A percentile compares a stretch with the other conserved stretches of the same genome.
Evolutionary conservation across 305 asterid species (phyloP).

Genomic region (Fraxinus dipetala): DNA sequence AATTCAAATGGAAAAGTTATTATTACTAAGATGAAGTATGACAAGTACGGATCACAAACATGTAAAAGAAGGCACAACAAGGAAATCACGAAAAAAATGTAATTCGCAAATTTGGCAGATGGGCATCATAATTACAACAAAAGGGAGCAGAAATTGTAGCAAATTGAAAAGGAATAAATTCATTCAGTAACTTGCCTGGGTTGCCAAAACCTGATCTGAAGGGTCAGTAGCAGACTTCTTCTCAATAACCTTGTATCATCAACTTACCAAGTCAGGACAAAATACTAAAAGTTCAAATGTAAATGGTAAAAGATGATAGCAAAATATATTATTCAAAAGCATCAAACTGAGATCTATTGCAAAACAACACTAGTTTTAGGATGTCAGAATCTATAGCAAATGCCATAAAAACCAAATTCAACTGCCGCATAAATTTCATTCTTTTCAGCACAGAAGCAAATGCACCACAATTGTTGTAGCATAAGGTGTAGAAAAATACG

Average conservation of each 20-base stretch:
- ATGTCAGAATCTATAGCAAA: conserved; percentile 7
- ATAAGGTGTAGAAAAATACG: conserved; percentile 5
- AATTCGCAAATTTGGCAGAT: background rate
- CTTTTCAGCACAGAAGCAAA: background rate
- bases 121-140: background rate
- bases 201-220: conserved; percentile 8
- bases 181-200: conserved; percentile 16
- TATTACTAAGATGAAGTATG: background rate
- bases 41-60: background rate
- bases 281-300: background rate
- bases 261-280: background rate
- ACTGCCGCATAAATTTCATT: background rate
- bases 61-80: background rate
- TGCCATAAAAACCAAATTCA: conserved; percentile 12
- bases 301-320: background rate
- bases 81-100: background rate
- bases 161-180: background rate
- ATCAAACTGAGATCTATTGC: background rate
- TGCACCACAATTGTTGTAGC: conserved; percentile 1
- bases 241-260: conserved; percentile 10
- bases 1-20: background rate
- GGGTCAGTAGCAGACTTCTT: conserved; percentile 18
- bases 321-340: background rate
- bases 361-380: background rate
- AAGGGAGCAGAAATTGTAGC: background rate